Evolutionary conservation across 192 early-diverging fungal species (phyloP), one percentile per base, ranked within the genome.

Genomic region (Backusella westeae): DNA sequence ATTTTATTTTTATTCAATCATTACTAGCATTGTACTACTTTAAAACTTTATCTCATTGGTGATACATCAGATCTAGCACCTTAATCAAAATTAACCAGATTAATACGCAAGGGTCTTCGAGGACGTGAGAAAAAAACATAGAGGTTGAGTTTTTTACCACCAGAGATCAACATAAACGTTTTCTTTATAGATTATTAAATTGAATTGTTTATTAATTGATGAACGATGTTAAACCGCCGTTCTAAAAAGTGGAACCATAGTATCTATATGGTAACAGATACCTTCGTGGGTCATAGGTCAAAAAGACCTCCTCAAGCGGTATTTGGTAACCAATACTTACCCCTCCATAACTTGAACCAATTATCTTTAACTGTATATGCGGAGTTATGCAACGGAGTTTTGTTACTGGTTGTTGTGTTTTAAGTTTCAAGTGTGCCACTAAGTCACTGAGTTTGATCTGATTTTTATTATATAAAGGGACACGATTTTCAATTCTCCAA

Each of bases 381-480:
- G 68, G 68, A 38, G 68, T n/a, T 38, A 0, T 69, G 2, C 12
- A 38, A 23, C 68, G 68, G 68, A 69, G 68, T 23, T 69, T 69
- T 23, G 0, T 41, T 63, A 63, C 12, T 63, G 56, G 56, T 63
- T 2, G 23, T 63, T 63, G 68, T 23, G 0, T 26, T 39, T 39
- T 39, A 69, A 68, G 35, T 34, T 69, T 69, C 68, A 41, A 36
- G 21, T 41, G 17, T 69, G n/a, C 34, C n/a, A 35, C 34, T 19
- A 67, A 67, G 19, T 7, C 29, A 67, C 29, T 35, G 34, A 38
- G 35, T 39, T 69, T 38, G 4, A 41, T 69, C 35, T 26, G 17
- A 12, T 71, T 41, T 71, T 71, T 71, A 21, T 49, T 71, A 49
- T 71, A 71, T 71, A 71, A 71, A 71, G 42, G 70, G 42, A 46